Evolutionary conservation across 805 yeast genomes (phyloP).

Genomic region (Candida namnaoensis): DNA sequence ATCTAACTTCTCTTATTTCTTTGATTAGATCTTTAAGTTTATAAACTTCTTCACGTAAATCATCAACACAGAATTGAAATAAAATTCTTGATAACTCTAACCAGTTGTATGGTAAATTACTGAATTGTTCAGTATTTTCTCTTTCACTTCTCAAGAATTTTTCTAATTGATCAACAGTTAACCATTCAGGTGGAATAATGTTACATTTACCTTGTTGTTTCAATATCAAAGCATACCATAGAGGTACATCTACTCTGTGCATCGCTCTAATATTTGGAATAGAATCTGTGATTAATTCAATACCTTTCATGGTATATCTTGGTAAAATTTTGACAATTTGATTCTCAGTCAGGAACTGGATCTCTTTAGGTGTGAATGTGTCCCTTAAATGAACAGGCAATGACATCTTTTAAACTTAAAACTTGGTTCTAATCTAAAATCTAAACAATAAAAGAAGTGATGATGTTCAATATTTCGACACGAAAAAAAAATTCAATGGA

Average conservation of each 20-base stretch:
- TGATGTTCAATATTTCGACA: no score
- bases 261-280: constrained; percentile 57
- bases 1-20: constrained; percentile 77
- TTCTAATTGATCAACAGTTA: constrained; percentile 44
- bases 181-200: constrained; percentile 83
- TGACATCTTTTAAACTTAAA: constrained; percentile 31
- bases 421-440: no score
- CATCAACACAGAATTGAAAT: constrained; percentile 65
- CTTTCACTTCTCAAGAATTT: constrained; percentile 61
- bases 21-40: constrained; percentile 64
- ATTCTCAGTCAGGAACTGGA: constrained; percentile 81
- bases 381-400: constrained; percentile 45
- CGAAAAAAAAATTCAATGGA: no score
- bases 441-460: no score
- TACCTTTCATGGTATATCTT: constrained; percentile 57
- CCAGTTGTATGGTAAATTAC: constrained; percentile 84
- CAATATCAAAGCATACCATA: constrained; percentile 82
- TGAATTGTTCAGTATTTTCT: constrained; percentile 46
- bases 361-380: constrained; percentile 66
- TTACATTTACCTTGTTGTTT: constrained; percentile 83
- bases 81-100: constrained; percentile 68
- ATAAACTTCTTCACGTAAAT: constrained; percentile 65
- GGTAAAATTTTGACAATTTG: constrained; percentile 71
- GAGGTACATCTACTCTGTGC: constrained; percentile 61
- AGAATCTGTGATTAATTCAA: constrained; percentile 55